Percentiles rank a stretch among this genome's conserved stretches.
phyloP scores from a whole-genome alignment of 2,329 filamentous ascomycete species.

The Aspergillus unguis region DNA sequence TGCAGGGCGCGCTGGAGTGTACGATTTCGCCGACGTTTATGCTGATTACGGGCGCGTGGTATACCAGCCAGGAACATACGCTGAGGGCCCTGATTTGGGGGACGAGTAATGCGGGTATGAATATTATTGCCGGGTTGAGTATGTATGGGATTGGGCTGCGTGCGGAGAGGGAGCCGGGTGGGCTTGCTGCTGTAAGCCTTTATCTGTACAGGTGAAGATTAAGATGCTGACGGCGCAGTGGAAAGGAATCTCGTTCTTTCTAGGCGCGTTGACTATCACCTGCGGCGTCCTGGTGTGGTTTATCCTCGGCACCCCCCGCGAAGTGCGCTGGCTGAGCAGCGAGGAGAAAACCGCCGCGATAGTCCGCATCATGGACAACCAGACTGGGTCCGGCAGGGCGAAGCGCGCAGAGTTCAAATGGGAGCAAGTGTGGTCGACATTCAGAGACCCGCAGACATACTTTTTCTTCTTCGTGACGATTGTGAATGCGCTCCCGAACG shows the following conservation, averaged over 20 bases:
- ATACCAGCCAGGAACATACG: neutral
- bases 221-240: neutral
- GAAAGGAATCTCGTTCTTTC: conserved; percentile 1
- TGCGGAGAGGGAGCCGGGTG: neutral
- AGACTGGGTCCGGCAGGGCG: neutral
- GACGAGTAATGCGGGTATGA: neutral
- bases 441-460: neutral
- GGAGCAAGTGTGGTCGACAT: neutral
- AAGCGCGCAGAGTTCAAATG: neutral
- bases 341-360: neutral
- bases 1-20: neutral
- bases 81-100: neutral
- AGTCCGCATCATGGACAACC: neutral
- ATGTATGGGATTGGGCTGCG: neutral
- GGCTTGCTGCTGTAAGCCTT: neutral
- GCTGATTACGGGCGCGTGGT: neutral
- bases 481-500: neutral
- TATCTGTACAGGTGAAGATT: neutral
- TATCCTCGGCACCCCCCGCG: neutral
- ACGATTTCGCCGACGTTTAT: neutral
- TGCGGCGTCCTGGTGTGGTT: neutral
- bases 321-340: neutral
- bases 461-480: neutral
- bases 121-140: neutral
- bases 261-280: neutral